Evolutionary conservation across 805 yeast genomes (phyloP).

Genomic region (Candida incommunis): DNA sequence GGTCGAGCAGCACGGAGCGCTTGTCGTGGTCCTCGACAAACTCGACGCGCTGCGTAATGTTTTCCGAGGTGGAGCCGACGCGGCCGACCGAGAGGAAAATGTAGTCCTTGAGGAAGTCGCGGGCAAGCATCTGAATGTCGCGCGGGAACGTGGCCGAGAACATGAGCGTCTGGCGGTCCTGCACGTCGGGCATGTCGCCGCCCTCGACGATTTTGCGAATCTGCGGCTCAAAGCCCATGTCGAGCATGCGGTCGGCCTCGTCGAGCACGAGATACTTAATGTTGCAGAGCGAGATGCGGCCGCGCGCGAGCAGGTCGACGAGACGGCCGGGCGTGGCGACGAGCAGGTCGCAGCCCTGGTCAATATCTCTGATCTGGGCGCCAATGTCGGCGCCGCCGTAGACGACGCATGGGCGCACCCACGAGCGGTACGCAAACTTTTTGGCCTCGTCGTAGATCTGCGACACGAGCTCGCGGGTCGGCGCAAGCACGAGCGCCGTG

Average conservation of each 20-base stretch:
- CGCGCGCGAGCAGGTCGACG: slow-evolving; percentile 90
- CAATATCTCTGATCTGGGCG: slow-evolving; percentile 73
- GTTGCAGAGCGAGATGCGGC: slow-evolving; percentile 75
- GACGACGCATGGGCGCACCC: slow-evolving; percentile 94
- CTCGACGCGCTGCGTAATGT: slow-evolving; percentile 85
- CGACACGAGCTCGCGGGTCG: slow-evolving; percentile 97
- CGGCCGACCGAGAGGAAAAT: slow-evolving; percentile 95
- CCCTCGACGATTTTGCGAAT: slow-evolving; percentile 96
- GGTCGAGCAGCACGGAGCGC: slow-evolving; percentile 78
- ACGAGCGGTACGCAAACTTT: slow-evolving; percentile 92
- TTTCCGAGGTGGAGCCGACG: slow-evolving; percentile 98
- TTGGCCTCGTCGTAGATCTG: slow-evolving; percentile 94
- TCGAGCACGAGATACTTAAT: slow-evolving; percentile 90
- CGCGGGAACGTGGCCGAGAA: slow-evolving; percentile 98
- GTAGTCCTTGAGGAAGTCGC: slow-evolving; percentile 92
- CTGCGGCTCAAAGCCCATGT: slow-evolving; percentile 99
- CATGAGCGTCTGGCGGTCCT: slow-evolving; percentile 91
- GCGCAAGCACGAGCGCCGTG: slow-evolving; percentile 90
- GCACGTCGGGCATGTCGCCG: slow-evolving; percentile 92
- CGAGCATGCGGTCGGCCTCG: slow-evolving; percentile 99
- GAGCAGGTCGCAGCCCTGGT: slow-evolving; percentile 86
- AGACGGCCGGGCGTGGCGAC: slow-evolving; percentile 99
- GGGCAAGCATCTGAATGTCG: slow-evolving; percentile 92
- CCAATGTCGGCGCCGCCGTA: slow-evolving; percentile 98
- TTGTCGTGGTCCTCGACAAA: slow-evolving; percentile 91